Conservation (phyloP, 2,329 filamentous ascomycete genomes). For the Aureobasidium sp. region DNA sequence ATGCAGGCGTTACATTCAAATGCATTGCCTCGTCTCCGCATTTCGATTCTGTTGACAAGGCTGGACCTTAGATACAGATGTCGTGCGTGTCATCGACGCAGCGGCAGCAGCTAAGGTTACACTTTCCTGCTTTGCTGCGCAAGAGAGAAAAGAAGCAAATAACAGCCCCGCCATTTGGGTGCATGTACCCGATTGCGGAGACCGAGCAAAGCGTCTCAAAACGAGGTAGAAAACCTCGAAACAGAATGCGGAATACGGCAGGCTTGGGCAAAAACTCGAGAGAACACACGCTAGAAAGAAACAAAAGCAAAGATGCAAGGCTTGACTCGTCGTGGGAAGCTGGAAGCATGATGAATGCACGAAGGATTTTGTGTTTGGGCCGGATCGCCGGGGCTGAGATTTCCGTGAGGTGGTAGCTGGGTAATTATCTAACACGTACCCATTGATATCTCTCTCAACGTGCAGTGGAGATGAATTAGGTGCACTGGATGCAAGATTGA, state of each 20-base stretch:
- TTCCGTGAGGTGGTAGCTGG: not conserved
- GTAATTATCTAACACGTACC: not conserved
- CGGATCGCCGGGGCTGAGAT: constrained; percentile 4
- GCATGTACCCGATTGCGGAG: not conserved
- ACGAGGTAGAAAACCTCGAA: not conserved
- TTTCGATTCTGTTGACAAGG: not conserved
- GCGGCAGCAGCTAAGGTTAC: constrained; percentile 8
- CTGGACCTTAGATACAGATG: not conserved
- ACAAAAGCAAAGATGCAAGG: not conserved
- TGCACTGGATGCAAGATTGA: not conserved
- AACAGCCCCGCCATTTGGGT: not conserved
- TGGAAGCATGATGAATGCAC: not conserved
- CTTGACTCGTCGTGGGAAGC: constrained; percentile 4
- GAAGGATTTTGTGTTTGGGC: constrained; percentile 3
- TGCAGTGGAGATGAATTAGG: constrained; percentile 5
- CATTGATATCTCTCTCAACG: not conserved
- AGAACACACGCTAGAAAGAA: not conserved
- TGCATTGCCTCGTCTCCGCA: not conserved
- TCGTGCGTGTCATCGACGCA: not conserved
- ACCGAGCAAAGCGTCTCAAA: not conserved
- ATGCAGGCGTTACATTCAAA: not conserved
- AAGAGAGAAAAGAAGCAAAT: constrained; percentile 10
- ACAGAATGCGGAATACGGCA: not conserved
- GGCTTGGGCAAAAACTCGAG: not conserved
- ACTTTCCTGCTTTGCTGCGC: constrained; percentile 1